A percentile compares a stretch with the other conserved stretches of the same genome.
Evolutionary conservation across 179 eudicot genomes (phyloP).

Genomic region (Beta lomatogona): DNA sequence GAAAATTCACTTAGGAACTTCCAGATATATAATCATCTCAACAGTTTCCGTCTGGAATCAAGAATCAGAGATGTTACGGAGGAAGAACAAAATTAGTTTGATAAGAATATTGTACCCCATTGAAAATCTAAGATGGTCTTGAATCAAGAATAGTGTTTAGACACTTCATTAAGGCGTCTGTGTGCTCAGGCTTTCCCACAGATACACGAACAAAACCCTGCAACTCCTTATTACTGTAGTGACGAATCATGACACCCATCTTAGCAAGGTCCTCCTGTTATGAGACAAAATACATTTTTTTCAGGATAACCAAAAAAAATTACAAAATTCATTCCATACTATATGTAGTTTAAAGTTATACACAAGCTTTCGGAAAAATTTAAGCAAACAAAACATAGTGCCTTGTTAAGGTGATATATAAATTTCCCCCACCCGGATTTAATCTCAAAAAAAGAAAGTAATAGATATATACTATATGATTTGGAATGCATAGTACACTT

Average conservation of each 20-base stretch:
- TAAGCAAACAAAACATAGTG: too few relatives aligned
- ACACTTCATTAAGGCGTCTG: conserved; percentile 75
- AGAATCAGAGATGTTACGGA: not conserved
- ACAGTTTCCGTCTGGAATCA: not conserved
- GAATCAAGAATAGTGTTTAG: conserved; percentile 46
- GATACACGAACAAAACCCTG: conserved; percentile 88
- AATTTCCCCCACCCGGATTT: too few relatives aligned
- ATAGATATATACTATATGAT: too few relatives aligned
- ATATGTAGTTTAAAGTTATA: not conserved
- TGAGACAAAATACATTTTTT: not conserved
- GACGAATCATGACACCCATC: conserved; percentile 97
- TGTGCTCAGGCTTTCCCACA: conserved; percentile 97
- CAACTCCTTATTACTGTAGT: conserved; percentile 83
- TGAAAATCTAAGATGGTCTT: conserved; percentile 11
- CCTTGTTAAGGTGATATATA: too few relatives aligned
- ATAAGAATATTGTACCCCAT: conserved; percentile 6
- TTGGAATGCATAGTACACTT: too few relatives aligned
- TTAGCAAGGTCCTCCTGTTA: conserved; percentile 88
- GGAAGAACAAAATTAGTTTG: conserved; percentile 2
- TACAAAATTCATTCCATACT: not conserved
- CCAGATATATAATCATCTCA: too few relatives aligned
- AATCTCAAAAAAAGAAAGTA: too few relatives aligned
- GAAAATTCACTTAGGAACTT: too few relatives aligned
- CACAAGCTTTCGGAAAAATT: too few relatives aligned
- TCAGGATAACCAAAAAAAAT: not conserved